Percentiles rank a stretch among this genome's conserved stretches.
Conservation (phyloP, 345 rosid genomes). For the Syzygium oleosum region DNA sequence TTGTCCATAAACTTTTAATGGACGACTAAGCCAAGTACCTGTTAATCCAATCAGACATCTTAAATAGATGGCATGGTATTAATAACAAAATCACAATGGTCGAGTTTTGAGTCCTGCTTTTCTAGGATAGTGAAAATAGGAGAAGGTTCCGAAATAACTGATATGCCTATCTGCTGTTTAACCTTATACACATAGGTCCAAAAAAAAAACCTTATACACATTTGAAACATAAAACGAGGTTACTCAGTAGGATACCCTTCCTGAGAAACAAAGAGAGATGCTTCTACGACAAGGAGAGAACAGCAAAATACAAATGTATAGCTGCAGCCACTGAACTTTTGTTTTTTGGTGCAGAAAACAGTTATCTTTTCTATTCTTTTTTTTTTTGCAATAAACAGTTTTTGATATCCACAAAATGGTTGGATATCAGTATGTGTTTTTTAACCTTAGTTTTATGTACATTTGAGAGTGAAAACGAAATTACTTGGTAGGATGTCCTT, state of each 20-base stretch:
- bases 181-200: not conserved
- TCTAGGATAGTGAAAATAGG: not conserved
- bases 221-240: not conserved
- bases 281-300: not conserved
- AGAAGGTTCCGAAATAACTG: not conserved
- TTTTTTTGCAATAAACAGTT: not conserved
- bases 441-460: not conserved
- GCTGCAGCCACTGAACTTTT: not conserved
- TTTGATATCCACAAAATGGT: not conserved
- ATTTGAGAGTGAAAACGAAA: not conserved
- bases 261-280: not conserved
- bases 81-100: not conserved
- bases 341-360: not conserved
- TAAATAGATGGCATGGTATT: not conserved
- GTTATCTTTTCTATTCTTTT: not conserved
- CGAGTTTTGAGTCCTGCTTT: not conserved
- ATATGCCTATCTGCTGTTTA: not conserved
- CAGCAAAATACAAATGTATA: not conserved
- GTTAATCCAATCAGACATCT: not conserved
- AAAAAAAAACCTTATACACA: not conserved
- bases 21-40: not conserved
- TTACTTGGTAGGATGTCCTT: not conserved
- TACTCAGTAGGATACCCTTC: not conserved
- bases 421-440: not conserved
- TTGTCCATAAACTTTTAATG: not conserved